Evolutionary conservation across 495 filamentous ascomycete genomes (phyloP), one percentile per base, ranked within the genome.

Genomic region (Neurospora pannonica): DNA sequence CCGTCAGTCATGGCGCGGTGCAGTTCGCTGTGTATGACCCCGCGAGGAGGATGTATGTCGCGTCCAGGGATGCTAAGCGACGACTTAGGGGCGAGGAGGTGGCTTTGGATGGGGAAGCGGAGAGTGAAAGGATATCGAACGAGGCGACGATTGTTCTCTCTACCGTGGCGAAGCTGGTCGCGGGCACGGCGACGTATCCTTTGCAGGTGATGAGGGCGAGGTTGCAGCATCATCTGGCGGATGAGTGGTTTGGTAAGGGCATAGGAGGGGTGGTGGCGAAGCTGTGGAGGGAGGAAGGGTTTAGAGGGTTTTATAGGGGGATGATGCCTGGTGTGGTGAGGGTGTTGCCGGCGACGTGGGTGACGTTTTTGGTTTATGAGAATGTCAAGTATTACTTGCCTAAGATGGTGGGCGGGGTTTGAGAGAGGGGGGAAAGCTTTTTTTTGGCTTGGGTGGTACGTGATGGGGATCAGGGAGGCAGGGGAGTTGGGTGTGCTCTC

Each of bases 331-430:
- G 96, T 75, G 85, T 97, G 48, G 83, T 97, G 72, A 89, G 95
- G 73, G 96, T 98, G 67, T 81, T 99, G 80, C 96, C 96, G 17
- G 94, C 94, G 71, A 98, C 95, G 17, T 97, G 96, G 89, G 93
- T 97, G 54, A 98, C 95, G n/a, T 98, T 99, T 80, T 81, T 99
- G 77, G 94, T 98, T 69, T 98, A 98, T 83, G 96, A 99, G 85
- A 98, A 98, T 83, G 91, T 90, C 72, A 95, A 90, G 84, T 86
- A 85, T 74, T 91, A 91, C 81, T 78, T 93, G 34, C 89, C 90
- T 17, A 75, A 75, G 62, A 85, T 81, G 84, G 75, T 38, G n/a
- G 39, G 72, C 0, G 70, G n/a, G 1, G 21, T 28, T 6, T 54
- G 2, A 54, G 46, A 15, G n/a, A n/a, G n/a, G n/a, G n/a, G n/a